Conservation (phyloP, 148 eudicot species). For the Amaranthus palmeri region DNA sequence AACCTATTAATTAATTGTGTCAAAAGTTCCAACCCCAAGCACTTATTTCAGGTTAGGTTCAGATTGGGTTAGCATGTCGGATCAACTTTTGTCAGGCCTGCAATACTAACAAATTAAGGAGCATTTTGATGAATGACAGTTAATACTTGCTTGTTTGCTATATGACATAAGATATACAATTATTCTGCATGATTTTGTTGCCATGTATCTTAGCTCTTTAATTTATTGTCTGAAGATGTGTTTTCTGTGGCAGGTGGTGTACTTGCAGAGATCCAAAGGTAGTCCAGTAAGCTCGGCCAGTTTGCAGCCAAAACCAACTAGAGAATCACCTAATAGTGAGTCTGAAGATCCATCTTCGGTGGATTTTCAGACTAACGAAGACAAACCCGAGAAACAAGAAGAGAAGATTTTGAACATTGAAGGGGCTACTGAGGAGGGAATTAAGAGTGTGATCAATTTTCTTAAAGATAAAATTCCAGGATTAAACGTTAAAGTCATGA, state of each 20-base stretch:
- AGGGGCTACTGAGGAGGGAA: conserved; percentile 89
- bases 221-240: conserved; percentile 9
- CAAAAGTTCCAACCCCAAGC: too few relatives aligned
- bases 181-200: not conserved
- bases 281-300: conserved; percentile 35
- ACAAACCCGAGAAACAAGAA: conserved; percentile 60
- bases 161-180: too few relatives aligned
- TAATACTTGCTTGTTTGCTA: too few relatives aligned
- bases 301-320: conserved; percentile 51
- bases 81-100: too few relatives aligned
- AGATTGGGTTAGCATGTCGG: too few relatives aligned
- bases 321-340: conserved; percentile 50
- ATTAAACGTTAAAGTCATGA: conserved; percentile 70
- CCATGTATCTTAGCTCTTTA: not conserved
- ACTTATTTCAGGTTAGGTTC: too few relatives aligned
- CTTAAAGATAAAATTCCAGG: conserved; percentile 96
- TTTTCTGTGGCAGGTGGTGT: conserved; percentile 57
- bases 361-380: conserved; percentile 48
- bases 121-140: too few relatives aligned
- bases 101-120: too few relatives aligned
- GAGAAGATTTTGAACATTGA: conserved; percentile 61
- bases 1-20: too few relatives aligned
- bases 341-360: conserved; percentile 44
- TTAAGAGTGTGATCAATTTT: conserved; percentile 81
- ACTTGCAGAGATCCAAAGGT: conserved; percentile 57